Evolutionary conservation across 768 basidiomycete species (phyloP).

Genomic region (Botryobasidium botryosum): DNA sequence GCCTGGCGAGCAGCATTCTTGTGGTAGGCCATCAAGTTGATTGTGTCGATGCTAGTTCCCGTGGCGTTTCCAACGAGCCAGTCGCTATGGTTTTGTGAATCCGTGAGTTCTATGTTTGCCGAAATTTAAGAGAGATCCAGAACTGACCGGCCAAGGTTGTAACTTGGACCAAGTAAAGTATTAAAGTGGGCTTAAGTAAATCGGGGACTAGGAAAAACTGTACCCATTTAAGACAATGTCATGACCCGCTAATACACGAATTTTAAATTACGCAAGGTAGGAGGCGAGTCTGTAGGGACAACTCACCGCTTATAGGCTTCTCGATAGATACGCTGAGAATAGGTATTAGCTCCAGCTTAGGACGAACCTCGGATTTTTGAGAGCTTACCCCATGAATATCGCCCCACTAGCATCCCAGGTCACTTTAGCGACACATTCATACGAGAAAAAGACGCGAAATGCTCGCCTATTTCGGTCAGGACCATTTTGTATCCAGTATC

Average conservation of each 20-base stretch:
- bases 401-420: slow-evolving; percentile 33
- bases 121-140: too few relatives aligned
- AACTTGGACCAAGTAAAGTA: too few relatives aligned
- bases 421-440: neutral
- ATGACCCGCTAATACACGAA: slow-evolving; percentile 31
- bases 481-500: slow-evolving; percentile 79
- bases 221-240: slow-evolving; percentile 61
- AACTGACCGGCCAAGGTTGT: too few relatives aligned
- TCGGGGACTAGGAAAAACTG: too few relatives aligned
- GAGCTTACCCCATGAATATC: slow-evolving; percentile 41
- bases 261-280: neutral
- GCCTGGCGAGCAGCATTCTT: too few relatives aligned
- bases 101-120: too few relatives aligned
- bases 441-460: neutral
- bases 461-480: slow-evolving; percentile 36
- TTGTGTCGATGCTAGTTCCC: slow-evolving; percentile 20
- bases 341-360: too few relatives aligned
- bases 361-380: too few relatives aligned
- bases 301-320: slow-evolving; percentile 39
- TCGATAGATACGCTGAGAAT: slow-evolving; percentile 39
- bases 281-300: slow-evolving; percentile 6
- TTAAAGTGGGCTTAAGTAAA: too few relatives aligned
- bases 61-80: slow-evolving; percentile 79
- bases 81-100: slow-evolving; percentile 52
- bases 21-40: too few relatives aligned